Conservation (phyloP, 192 early-diverging fungal genomes). For the Jimgerdemannia lactiflua region DNA sequence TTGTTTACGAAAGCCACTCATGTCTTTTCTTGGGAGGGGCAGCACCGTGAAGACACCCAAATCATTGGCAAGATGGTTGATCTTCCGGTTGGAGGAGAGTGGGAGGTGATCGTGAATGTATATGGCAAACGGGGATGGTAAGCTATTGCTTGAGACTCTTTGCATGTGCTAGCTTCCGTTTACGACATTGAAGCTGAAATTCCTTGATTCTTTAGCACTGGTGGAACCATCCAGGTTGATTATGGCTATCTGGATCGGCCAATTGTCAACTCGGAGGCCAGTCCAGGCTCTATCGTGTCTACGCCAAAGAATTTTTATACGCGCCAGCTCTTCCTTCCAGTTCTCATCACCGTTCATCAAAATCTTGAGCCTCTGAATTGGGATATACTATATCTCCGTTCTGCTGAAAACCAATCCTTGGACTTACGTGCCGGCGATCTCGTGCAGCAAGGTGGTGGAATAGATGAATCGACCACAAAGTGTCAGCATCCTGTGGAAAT, state of each 20-base stretch:
- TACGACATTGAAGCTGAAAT: neutral
- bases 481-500: slow-evolving; percentile 5
- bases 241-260: slow-evolving; percentile 53
- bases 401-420: neutral
- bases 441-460: neutral
- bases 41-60: slow-evolving; percentile 16
- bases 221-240: slow-evolving; percentile 67
- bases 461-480: neutral
- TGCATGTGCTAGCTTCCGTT: slow-evolving; percentile 10
- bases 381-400: slow-evolving; percentile 59
- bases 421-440: too few relatives aligned
- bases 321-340: slow-evolving; percentile 61
- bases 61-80: slow-evolving; percentile 33
- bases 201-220: slow-evolving; percentile 43
- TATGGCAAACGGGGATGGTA: slow-evolving; percentile 73
- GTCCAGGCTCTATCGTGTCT: too few relatives aligned
- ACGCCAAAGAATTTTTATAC: slow-evolving; percentile 51
- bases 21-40: slow-evolving; percentile 53
- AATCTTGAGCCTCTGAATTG: slow-evolving; percentile 60
- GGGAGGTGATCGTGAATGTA: slow-evolving; percentile 56
- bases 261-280: too few relatives aligned
- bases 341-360: slow-evolving; percentile 67
- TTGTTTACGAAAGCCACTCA: slow-evolving; percentile 52
- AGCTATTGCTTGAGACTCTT: too few relatives aligned
- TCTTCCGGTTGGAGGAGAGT: slow-evolving; percentile 48